These are phyloP conservation scores for Thymus mandschuricus DNA, from an alignment of 257 asterid genomes.

Conservation along the genomic window DNA sequence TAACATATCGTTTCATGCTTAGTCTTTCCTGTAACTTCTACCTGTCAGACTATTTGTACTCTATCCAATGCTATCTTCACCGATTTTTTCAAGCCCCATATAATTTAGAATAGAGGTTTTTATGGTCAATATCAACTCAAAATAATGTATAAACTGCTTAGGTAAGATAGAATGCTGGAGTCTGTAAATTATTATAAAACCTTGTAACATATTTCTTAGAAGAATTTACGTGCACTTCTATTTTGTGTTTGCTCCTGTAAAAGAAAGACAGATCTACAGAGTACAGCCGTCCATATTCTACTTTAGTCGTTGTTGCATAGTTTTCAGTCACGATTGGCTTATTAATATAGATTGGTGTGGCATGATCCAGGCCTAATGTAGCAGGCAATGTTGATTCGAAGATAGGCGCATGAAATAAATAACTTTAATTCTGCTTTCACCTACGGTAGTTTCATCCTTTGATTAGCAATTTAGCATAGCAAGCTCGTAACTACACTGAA, in stretches of 20 bases:
- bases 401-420: background rate
- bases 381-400: background rate
- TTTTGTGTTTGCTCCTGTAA: background rate
- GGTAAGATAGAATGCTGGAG: background rate
- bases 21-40: background rate
- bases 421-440: background rate
- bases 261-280: too few relatives aligned
- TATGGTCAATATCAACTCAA: background rate
- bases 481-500: background rate
- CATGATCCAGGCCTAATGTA: background rate
- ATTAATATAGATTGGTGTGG: background rate
- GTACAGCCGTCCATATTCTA: background rate
- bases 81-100: background rate
- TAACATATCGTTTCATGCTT: background rate
- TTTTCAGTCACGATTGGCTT: background rate
- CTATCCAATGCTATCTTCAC: background rate
- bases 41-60: background rate
- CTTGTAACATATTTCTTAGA: background rate
- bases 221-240: background rate
- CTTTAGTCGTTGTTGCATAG: background rate
- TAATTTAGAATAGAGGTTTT: background rate
- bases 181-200: background rate
- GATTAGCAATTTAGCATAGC: background rate
- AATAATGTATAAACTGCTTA: background rate
- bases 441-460: background rate